Evolutionary conservation across 768 basidiomycete genomes (phyloP).

Genomic region (Cystofilobasidium bisporidii): DNA sequence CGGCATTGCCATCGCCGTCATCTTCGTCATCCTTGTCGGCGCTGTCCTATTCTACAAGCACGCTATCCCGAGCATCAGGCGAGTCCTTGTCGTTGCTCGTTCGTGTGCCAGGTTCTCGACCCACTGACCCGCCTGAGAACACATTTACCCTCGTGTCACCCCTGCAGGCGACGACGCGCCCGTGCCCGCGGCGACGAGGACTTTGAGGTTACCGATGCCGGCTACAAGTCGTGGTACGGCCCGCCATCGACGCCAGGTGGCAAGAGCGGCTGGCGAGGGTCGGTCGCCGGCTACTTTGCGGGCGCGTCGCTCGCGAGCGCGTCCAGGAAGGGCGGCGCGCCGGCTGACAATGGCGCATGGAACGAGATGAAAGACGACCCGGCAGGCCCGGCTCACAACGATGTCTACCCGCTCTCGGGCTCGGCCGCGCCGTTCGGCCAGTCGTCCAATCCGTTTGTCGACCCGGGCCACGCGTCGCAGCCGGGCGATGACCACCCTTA

Average conservation of each 20-base stretch:
- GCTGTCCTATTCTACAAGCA: neutral
- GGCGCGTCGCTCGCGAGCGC: neutral
- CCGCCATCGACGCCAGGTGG: neutral
- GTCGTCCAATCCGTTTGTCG: neutral
- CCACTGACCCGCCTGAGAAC: too few species aligned
- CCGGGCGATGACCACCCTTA: too few species aligned
- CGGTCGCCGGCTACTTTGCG: conserved; percentile 8
- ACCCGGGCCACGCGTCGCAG: neutral
- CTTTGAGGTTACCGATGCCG: conserved; percentile 3
- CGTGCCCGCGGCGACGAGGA: neutral
- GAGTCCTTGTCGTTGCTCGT: neutral
- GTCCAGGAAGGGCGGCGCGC: neutral
- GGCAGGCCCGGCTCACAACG: neutral
- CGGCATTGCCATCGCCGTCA: neutral
- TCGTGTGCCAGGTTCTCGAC: neutral
- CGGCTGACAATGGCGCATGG: neutral
- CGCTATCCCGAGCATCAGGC: neutral
- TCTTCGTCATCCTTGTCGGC: neutral
- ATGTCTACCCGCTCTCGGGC: neutral
- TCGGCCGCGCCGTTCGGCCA: neutral
- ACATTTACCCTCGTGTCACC: neutral
- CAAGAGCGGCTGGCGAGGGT: neutral
- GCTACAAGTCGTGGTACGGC: conserved; percentile 11
- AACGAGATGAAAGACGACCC: conserved; percentile 8
- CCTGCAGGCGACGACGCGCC: neutral